Evolutionary conservation across 257 asterid species (phyloP).

Genomic region (Thymus quinquecostatus): DNA sequence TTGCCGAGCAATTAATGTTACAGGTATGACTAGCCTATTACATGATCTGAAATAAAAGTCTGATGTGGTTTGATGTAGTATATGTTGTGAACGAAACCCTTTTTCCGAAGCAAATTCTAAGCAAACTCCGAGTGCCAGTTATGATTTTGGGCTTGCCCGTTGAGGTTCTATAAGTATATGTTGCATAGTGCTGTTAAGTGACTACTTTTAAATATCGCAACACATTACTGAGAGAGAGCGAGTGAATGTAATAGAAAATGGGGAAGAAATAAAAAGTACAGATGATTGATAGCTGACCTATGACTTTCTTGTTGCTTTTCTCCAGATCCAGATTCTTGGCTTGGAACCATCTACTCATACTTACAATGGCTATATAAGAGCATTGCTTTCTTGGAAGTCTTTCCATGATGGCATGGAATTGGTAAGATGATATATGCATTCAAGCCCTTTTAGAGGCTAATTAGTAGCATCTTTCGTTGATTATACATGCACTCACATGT

Average conservation of each 20-base stretch:
- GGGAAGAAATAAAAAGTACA: constrained; percentile 3
- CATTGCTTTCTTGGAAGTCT: constrained; percentile 57
- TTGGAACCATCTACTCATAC: constrained; percentile 64
- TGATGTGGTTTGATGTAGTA: too few species aligned
- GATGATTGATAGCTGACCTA: constrained; percentile 1
- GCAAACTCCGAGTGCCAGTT: not conserved
- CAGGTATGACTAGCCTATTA: constrained; percentile 60
- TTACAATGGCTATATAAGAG: constrained; percentile 69
- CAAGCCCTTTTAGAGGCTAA: constrained; percentile 27
- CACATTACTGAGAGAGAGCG: not conserved
- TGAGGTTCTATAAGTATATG: not conserved
- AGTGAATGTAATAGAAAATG: constrained; percentile 9
- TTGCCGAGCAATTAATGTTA: constrained; percentile 70
- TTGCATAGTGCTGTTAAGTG: constrained; percentile 1
- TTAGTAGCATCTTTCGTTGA: constrained; percentile 8
- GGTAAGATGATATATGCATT: constrained; percentile 49
- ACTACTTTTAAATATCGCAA: constrained; percentile 20
- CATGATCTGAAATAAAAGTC: constrained; percentile 1
- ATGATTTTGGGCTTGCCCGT: constrained; percentile 3
- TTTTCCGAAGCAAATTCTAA: not conserved
- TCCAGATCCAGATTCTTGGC: constrained; percentile 85
- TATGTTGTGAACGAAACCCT: too few species aligned
- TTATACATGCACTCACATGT: constrained; percentile 32
- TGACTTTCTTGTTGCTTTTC: constrained; percentile 22
- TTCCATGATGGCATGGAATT: constrained; percentile 66